A percentile compares a stretch with the other conserved stretches of the same genome.
Conservation (phyloP, 768 basidiomycete genomes). For the Coprinopsis marcescibilis region DNA sequence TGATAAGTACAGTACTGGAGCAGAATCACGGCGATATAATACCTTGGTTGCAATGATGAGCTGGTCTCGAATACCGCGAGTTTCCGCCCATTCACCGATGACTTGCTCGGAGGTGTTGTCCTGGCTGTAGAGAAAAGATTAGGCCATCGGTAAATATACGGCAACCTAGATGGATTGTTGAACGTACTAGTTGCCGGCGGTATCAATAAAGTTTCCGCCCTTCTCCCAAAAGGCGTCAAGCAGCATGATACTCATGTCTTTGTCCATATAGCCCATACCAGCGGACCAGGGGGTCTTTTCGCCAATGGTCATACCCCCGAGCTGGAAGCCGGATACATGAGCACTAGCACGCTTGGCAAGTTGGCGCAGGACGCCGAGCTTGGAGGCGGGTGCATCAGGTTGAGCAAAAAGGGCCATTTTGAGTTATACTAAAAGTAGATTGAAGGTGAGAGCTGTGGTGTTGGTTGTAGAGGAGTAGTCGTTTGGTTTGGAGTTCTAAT, state of each 20-base stretch:
- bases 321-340: slow-evolving; percentile 32
- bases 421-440: too few species aligned
- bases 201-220: slow-evolving; percentile 44
- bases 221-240: slow-evolving; percentile 35
- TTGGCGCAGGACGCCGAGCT: slow-evolving; percentile 25
- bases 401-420: too few species aligned
- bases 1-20: too few species aligned
- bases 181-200: slow-evolving; percentile 35
- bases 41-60: slow-evolving; percentile 44
- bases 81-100: slow-evolving; percentile 46
- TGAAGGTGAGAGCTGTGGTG: too few species aligned
- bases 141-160: not conserved
- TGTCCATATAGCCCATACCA: slow-evolving; percentile 31
- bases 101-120: slow-evolving; percentile 46
- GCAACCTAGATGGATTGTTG: not conserved
- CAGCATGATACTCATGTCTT: slow-evolving; percentile 36
- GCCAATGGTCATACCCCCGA: slow-evolving; percentile 37
- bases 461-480: too few species aligned
- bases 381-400: too few species aligned
- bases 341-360: slow-evolving; percentile 29
- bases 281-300: slow-evolving; percentile 27
- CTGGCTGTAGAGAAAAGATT: slow-evolving; percentile 31
- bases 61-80: slow-evolving; percentile 37
- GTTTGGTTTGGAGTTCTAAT: too few species aligned
- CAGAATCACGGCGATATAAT: too few species aligned